Evolutionary conservation across 2,329 filamentous ascomycete species (phyloP), one percentile per base, ranked within the genome.

Genomic region (Nigrograna mackinnonii): DNA sequence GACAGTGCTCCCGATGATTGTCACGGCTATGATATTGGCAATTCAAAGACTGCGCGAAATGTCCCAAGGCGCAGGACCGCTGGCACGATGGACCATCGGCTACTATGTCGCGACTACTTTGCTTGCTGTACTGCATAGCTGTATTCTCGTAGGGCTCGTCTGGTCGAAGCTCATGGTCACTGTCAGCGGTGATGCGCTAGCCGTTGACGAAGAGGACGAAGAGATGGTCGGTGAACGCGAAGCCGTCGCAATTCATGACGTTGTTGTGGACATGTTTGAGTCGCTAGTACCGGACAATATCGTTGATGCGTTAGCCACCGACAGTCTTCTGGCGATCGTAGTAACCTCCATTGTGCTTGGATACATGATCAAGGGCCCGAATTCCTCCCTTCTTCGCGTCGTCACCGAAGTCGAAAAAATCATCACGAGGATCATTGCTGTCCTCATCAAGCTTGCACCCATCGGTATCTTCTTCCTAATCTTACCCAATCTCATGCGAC

Each of bases 381-480:
- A 58, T 28, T 69, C 66, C 7, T 61, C 67, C 4, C 62, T 80
- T 14, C 53, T 79, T 22, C 65, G 67, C 17, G 72, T 71, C 0
- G 60, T 74, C 3, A 66, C 68, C 20, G 77, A 80, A 53, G 61
- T 80, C 24, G 76, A 80, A 47, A 58, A 58, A 13, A 71, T 80
- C 41, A 69, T 79, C 44, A 71, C 69, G 41, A 64, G 62, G 22
- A 58, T 77, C 49, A 77, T 79, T 47, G 72, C 66, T 1, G 73
- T 71, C 35, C 62, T 79, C 22, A 79, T 79, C 60, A 64, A 75
- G 43, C 44, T 73, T 5, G 76, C 77, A 0, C 77, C 77, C 1
- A 64, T 78, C 21, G 77, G 77, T 50, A 75, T 80, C 39, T 80
- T 80, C 60, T 79, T 76, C 60, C 62, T 79, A 26, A 79, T 80